phyloP scores from a whole-genome alignment of 1,284 basidiomycete genomes.

The Tylopilus orsonianus region DNA sequence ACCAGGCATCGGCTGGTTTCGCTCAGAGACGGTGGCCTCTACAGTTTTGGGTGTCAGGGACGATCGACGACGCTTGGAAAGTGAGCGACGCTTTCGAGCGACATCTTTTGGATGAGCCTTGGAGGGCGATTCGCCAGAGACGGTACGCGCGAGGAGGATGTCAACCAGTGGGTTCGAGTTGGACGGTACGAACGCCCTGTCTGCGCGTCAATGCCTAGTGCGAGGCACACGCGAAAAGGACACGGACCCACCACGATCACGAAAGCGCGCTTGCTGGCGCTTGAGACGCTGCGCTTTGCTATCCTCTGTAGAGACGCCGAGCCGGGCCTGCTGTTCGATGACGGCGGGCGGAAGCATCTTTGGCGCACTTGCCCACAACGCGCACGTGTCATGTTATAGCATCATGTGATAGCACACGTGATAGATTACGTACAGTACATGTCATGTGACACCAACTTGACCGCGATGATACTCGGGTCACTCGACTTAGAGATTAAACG shows the following conservation, averaged over 20 bases:
- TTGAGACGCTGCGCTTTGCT: conserved; percentile 55
- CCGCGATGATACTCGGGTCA: too few species aligned
- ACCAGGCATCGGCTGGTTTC: conserved; percentile 14
- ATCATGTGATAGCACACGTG: too few species aligned
- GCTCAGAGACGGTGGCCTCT: background rate
- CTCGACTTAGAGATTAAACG: too few species aligned
- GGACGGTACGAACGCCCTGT: conserved; percentile 42
- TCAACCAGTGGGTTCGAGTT: conserved; percentile 39
- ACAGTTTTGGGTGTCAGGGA: conserved; percentile 2
- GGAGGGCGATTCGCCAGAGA: conserved; percentile 43
- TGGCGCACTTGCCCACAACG: too few species aligned
- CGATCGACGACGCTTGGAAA: conserved; percentile 10
- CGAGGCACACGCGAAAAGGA: background rate
- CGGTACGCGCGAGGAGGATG: conserved; percentile 40
- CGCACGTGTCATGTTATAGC: too few species aligned
- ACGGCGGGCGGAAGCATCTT: conserved; percentile 16
- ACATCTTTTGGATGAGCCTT: conserved; percentile 21
- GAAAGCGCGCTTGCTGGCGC: conserved; percentile 57
- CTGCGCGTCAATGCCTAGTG: background rate
- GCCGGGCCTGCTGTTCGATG: conserved; percentile 25
- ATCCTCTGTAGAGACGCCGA: conserved; percentile 43
- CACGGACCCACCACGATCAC: conserved; percentile 63
- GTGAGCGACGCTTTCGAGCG: conserved; percentile 10
- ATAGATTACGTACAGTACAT: too few species aligned
- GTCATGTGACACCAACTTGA: too few species aligned